Percentiles rank a stretch among this genome's conserved stretches.
Conservation (phyloP, 129 eudicot species). For the Centrapalus pauciflorus region DNA sequence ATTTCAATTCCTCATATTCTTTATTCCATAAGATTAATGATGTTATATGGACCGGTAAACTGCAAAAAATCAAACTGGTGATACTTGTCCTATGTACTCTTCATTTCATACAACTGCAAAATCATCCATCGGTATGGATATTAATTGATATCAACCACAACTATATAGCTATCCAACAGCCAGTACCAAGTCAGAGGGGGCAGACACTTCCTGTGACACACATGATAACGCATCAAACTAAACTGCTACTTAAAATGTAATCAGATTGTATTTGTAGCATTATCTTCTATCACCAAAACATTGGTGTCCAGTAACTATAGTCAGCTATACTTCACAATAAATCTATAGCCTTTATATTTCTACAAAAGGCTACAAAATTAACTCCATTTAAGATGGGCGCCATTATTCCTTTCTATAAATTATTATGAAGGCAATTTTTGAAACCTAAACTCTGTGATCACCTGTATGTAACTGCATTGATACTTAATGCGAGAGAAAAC, state of each 20-base stretch:
- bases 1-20: conserved; percentile 1
- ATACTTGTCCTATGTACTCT: background rate
- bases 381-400: conserved; percentile 2
- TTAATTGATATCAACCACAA: background rate
- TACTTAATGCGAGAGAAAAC: background rate
- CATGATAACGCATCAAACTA: background rate
- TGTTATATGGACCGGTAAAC: background rate
- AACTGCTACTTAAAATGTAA: background rate
- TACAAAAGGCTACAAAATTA: background rate
- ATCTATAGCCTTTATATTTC: background rate
- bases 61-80: background rate
- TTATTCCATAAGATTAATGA: background rate
- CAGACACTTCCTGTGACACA: background rate
- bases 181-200: background rate
- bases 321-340: conserved; percentile 1
- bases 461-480: background rate
- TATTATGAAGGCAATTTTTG: background rate
- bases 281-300: conserved; percentile 11
- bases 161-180: background rate
- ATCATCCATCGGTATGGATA: background rate
- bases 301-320: conserved; percentile 1
- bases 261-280: conserved; percentile 1
- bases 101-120: background rate
- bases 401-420: background rate
- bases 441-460: background rate